Evolutionary conservation across 176 grass and related monocot species (phyloP).

Genomic region (Ensete glaucum): DNA sequence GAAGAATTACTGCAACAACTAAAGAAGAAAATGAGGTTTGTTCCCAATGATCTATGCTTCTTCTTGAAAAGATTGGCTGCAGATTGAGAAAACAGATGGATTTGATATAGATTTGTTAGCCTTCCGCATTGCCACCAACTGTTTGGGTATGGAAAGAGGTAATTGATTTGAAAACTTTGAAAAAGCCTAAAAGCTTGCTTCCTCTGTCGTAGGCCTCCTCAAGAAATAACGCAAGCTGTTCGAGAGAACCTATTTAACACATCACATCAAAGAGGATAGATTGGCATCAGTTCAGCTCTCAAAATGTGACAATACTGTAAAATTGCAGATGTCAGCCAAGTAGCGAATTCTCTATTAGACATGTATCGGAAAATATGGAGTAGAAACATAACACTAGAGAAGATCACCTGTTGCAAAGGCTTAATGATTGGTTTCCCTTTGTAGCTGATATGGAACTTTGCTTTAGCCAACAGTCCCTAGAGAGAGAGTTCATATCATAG

Average conservation of each 20-base stretch:
- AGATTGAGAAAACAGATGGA: neutral
- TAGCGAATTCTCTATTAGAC: no score
- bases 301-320: no score
- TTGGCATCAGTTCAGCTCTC: neutral
- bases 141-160: no score
- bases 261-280: neutral
- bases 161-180: no score
- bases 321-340: no score
- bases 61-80: neutral
- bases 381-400: neutral
- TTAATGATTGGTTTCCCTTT: constrained; percentile 50
- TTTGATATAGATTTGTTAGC: neutral
- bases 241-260: constrained; percentile 46
- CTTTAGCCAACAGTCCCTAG: constrained; percentile 84
- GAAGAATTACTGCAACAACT: no score
- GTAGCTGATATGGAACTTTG: constrained; percentile 96
- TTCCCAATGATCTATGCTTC: neutral
- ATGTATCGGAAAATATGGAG: no score
- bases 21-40: no score
- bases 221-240: constrained; percentile 97
- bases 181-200: constrained; percentile 54
- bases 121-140: neutral
- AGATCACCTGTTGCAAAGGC: constrained; percentile 57
- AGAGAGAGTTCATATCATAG: constrained; percentile 22
- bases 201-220: constrained; percentile 81